A percentile compares a stretch with the other conserved stretches of the same genome.
phyloP scores from a whole-genome alignment of 257 asterid genomes.

The Orobanche coerulescens region DNA sequence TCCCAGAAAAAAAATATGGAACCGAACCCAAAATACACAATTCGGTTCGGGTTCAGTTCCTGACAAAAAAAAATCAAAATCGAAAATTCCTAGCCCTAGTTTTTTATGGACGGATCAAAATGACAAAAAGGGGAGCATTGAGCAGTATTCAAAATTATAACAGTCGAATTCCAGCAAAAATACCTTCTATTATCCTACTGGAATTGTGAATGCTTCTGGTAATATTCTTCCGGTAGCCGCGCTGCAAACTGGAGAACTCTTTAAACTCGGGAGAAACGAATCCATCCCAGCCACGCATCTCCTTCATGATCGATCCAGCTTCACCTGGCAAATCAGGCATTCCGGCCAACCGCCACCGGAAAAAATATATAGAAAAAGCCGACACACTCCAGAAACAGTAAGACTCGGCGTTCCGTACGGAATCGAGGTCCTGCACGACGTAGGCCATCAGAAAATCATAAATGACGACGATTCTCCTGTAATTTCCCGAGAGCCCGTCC shows the following conservation, averaged over 20 bases:
- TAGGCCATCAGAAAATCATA: slow-evolving; percentile 38
- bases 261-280: slow-evolving; percentile 20
- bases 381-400: slow-evolving; percentile 35
- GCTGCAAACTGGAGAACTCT: background rate
- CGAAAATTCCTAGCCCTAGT: too few relatives aligned
- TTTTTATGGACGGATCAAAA: too few relatives aligned
- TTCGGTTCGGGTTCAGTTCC: too few relatives aligned
- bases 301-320: background rate
- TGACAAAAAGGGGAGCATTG: too few relatives aligned
- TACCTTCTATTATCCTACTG: slow-evolving; percentile 30
- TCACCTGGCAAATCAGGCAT: slow-evolving; percentile 17
- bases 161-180: too few relatives aligned
- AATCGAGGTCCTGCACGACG: slow-evolving; percentile 41
- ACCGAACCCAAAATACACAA: too few relatives aligned
- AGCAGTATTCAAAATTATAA: too few relatives aligned
- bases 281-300: slow-evolving; percentile 23
- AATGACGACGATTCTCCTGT: slow-evolving; percentile 32
- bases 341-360: slow-evolving; percentile 22
- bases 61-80: too few relatives aligned
- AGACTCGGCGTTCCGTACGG: slow-evolving; percentile 33
- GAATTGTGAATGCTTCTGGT: slow-evolving; percentile 33
- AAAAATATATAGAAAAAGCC: slow-evolving; percentile 20
- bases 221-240: background rate
- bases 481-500: background rate
- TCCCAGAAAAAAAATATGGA: too few relatives aligned